A percentile compares a stretch with the other conserved stretches of the same genome.
phyloP scores from a whole-genome alignment of 352 stramenopile species.

The Phytophthora pisi region DNA sequence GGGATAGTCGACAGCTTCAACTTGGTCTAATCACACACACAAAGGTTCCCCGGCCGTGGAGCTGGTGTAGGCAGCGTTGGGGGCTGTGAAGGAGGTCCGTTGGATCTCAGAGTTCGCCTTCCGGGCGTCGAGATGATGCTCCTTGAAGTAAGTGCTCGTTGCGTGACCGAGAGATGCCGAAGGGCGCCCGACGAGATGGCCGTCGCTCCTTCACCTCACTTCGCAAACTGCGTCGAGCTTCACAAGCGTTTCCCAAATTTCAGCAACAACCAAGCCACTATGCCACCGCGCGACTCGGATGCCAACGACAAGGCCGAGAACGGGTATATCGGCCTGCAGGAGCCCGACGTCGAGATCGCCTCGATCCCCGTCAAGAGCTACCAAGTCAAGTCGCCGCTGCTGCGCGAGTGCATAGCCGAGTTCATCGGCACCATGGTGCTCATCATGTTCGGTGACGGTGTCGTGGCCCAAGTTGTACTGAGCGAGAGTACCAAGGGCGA shows the following conservation, averaged over 20 bases:
- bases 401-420: constrained; percentile 66
- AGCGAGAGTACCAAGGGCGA: constrained; percentile 50
- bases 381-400: constrained; percentile 43
- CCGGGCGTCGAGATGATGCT: constrained; percentile 20
- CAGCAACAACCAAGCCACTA: background rate
- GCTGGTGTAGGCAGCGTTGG: constrained; percentile 3
- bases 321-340: constrained; percentile 35
- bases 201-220: constrained; percentile 10
- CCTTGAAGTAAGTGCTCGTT: constrained; percentile 18
- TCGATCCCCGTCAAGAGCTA: constrained; percentile 18
- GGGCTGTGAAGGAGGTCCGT: constrained; percentile 1
- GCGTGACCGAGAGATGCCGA: background rate
- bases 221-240: constrained; percentile 14
- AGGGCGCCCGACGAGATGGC: background rate
- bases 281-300: constrained; percentile 5
- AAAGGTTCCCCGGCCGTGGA: background rate
- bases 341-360: constrained; percentile 29
- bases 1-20: constrained; percentile 15
- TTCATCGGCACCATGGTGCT: constrained; percentile 68
- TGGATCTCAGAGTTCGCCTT: background rate
- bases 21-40: background rate
- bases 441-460: constrained; percentile 63
- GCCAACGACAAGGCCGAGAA: constrained; percentile 34
- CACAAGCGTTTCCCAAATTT: constrained; percentile 5
- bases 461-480: constrained; percentile 64